Percentiles rank a stretch among this genome's conserved stretches.
Evolutionary conservation across 2,329 filamentous ascomycete genomes (phyloP).

Genomic region (Pezicula carpinea): DNA sequence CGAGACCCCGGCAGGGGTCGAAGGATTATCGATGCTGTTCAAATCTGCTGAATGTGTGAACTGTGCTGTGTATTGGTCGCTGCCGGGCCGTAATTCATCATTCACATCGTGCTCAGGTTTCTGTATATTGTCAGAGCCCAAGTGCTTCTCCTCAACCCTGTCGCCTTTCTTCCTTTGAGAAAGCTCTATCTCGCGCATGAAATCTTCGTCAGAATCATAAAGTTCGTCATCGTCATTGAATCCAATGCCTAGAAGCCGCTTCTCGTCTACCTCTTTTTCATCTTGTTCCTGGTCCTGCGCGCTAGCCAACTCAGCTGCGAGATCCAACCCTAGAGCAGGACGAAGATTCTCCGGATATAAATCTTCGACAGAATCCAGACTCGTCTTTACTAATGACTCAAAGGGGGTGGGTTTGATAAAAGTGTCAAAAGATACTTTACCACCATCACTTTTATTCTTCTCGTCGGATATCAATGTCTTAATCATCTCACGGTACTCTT

Average conservation of each 20-base stretch:
- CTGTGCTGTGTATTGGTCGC: conserved; percentile 5
- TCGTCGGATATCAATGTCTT: conserved; percentile 61
- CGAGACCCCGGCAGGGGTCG: background rate
- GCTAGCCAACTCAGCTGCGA: background rate
- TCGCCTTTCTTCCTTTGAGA: conserved; percentile 21
- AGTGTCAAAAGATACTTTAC: conserved; percentile 53
- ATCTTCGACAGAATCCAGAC: conserved; percentile 80
- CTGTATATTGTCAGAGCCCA: conserved; percentile 4
- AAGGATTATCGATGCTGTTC: background rate
- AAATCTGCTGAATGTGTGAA: conserved; percentile 7
- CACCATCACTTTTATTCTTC: conserved; percentile 39
- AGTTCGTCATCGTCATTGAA: conserved; percentile 41
- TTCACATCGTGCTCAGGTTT: conserved; percentile 9
- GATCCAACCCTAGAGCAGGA: conserved; percentile 36
- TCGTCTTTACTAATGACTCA: conserved; percentile 64
- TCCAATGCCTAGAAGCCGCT: conserved; percentile 41
- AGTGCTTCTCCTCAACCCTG: conserved; percentile 12
- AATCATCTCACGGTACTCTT: conserved; percentile 69
- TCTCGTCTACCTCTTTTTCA: conserved; percentile 56
- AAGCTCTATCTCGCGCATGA: conserved; percentile 28
- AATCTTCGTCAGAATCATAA: conserved; percentile 53
- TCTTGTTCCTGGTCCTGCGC: conserved; percentile 10
- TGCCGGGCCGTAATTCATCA: conserved; percentile 5
- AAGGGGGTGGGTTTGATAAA: conserved; percentile 55
- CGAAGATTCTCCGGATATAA: conserved; percentile 67